These are phyloP conservation scores for Setomelanomma holmii DNA, from an alignment of 2,329 filamentous ascomycete genomes.

Conservation along the genomic window DNA sequence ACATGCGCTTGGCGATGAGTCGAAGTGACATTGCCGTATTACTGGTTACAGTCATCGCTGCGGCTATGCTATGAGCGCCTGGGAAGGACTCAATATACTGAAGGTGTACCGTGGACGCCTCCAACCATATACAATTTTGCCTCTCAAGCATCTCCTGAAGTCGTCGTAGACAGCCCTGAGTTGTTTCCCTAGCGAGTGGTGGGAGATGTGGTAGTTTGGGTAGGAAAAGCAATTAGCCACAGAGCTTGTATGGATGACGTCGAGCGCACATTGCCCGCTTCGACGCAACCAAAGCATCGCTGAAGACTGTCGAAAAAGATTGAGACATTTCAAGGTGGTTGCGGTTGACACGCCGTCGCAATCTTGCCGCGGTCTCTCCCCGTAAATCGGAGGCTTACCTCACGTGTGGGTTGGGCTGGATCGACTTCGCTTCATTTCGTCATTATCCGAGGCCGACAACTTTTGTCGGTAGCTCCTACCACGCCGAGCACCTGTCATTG, in stretches of 20 bases:
- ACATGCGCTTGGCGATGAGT: slow-evolving; percentile 17
- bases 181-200: no score
- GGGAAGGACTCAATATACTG: no score
- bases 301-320: not conserved
- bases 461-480: slow-evolving; percentile 32
- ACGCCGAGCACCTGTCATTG: slow-evolving; percentile 17
- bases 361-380: slow-evolving; percentile 5
- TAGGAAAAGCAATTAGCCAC: slow-evolving; percentile 4
- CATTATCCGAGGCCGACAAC: slow-evolving; percentile 34
- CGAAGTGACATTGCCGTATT: slow-evolving; percentile 14
- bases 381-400: slow-evolving; percentile 10
- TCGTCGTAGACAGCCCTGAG: no score
- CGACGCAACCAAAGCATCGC: no score
- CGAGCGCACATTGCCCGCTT: not conserved
- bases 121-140: no score
- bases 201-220: not conserved
- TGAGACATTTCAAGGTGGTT: no score
- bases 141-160: no score
- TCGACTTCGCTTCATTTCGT: slow-evolving; percentile 29
- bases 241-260: slow-evolving; percentile 15
- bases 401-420: slow-evolving; percentile 33
- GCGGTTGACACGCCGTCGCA: no score
- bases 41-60: slow-evolving; percentile 18
- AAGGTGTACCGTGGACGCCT: no score
- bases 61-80: slow-evolving; percentile 27